Base-by-base conservation (phyloP, 176 grass and related monocot genomes). In the Triticum urartu region DNA sequence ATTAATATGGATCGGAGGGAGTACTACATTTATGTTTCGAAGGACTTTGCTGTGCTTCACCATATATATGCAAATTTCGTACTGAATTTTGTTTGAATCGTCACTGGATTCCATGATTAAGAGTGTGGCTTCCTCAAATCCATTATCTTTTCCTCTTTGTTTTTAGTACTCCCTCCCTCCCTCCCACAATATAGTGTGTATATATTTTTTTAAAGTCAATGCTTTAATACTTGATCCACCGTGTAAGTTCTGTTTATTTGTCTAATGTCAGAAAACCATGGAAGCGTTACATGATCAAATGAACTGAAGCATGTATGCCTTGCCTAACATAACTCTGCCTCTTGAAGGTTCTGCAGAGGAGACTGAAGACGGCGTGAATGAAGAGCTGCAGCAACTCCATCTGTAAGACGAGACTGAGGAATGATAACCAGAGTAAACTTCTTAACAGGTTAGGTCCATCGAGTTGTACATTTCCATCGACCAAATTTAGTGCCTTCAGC, bases 271-370 rank as follows among this genome's bases (percentile, higher is more conserved):
- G 52, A 58, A 58, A 20, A 20, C 11, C 72, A 75, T 48, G 47
- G 5, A 74, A 14, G 21, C 18, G 11, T 38, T 22, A 72, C 8
- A 72, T 8, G 20, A 72, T 24, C 10, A 43, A 72, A 25, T 43
- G 38, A 20, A 21, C 7, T 17, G 9, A 71, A 71, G 35, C n/a
- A 5, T 75, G 45, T 28, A 75, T 75, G 3, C 42, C 42, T 75
- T 62, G 21, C 7, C 59, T 61, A 61, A 61, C 8, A 24, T 61
- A 45, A 24, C 24, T 75, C 22, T 75, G 22, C 9, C 43, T 45
- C 17, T 48, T 52, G 72, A 75, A 75, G 40, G 14, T 75, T 75
- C 72, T 75, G 14, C 43, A 52, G 50, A 30, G 72, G 72, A 75
- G 72, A 52, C 72, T 52, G 72, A 75, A 18, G 25, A 75, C 20